Percentiles rank a stretch among this genome's conserved stretches.
phyloP scores from a whole-genome alignment of 345 rosid species.

The Hibiscus trionum region DNA sequence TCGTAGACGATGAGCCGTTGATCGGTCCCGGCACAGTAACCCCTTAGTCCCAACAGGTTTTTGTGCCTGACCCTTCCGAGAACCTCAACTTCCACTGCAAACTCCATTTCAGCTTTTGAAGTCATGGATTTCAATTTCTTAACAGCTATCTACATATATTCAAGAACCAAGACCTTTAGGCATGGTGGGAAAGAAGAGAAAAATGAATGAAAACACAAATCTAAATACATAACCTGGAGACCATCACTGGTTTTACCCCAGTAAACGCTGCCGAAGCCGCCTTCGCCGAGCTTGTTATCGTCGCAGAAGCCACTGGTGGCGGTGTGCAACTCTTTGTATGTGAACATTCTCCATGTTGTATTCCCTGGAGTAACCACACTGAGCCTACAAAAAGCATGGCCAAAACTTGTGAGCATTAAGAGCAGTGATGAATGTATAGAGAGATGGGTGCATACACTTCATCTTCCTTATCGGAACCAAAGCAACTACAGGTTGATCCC shows the following conservation, averaged over 20 bases:
- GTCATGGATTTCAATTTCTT: conserved; percentile 63
- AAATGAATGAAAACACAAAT: too few species aligned
- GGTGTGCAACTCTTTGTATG: conserved; percentile 50
- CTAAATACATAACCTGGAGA: conserved; percentile 34
- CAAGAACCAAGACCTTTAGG: neutral
- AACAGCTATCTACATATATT: conserved; percentile 45
- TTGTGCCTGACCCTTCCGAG: conserved; percentile 68
- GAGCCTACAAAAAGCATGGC: conserved; percentile 7
- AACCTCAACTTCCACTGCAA: conserved; percentile 68
- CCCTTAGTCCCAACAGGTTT: conserved; percentile 57
- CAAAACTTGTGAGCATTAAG: neutral
- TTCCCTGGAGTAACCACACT: conserved; percentile 18
- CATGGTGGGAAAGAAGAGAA: neutral
- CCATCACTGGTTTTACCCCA: conserved; percentile 73
- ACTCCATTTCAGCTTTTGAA: conserved; percentile 73
- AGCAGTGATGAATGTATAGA: too few species aligned
- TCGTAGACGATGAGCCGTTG: conserved; percentile 65
- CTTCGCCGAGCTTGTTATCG: conserved; percentile 53
- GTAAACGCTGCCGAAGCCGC: conserved; percentile 65
- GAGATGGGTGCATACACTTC: conserved; percentile 31
- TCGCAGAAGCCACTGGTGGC: conserved; percentile 73
- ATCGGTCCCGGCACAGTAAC: conserved; percentile 56
- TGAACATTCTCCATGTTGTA: conserved; percentile 63
- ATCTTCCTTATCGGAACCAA: conserved; percentile 34
- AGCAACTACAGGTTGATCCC: conserved; percentile 52